Evolutionary conservation across 208 protist genomes (phyloP), one percentile per base, ranked within the genome.

Genomic region (Sergeia podlipaevii): DNA sequence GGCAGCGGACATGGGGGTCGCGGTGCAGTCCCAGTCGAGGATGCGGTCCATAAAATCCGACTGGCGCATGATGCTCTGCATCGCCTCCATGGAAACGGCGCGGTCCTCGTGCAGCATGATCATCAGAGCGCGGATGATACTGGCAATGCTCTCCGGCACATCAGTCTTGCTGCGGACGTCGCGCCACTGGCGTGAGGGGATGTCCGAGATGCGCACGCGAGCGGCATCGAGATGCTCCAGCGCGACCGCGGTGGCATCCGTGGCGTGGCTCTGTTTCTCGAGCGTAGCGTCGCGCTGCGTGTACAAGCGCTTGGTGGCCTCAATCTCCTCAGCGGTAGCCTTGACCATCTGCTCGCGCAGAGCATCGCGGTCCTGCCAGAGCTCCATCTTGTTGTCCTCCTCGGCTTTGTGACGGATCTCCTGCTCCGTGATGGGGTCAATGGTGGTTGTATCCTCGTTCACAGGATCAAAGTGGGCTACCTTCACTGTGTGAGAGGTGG

Each of bases 31-130:
- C 59, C 75, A 80, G 38, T 57, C 43, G 23, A 84, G 58, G 0
- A 91, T 21, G 50, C 79, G 78, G 17, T 82, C 65, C 28, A 87
- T 58, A 45, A 91, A 91, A 60, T 83, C 63, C 1, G 60, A 54
- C 29, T 79, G 56, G 33, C 65, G 47, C 67, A 91, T 55, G n/a
- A 85, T 56, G 23, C 41, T 49, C 63, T 85, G 78, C 48, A 87
- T 83, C 18, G 52, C 60, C 30, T 85, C 75, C 83, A 74, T 85
- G 21, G 57, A 61, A 2, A 15, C 28, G 21, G 59, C 63, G 43
- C 50, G 62, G 55, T 91, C 83, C 71, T 91, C 79, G 64, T 77
- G 65, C 5, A 91, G 62, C 26, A 85, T 64, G 36, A 91, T 50
- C 79, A 91, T 79, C 23, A 91, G 41, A 1, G 79, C 67, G 18